A percentile compares a stretch with the other conserved stretches of the same genome.
Evolutionary conservation across 371 early-diverging fungal genomes (phyloP).

Genomic region (Apophysomyces elegans): DNA sequence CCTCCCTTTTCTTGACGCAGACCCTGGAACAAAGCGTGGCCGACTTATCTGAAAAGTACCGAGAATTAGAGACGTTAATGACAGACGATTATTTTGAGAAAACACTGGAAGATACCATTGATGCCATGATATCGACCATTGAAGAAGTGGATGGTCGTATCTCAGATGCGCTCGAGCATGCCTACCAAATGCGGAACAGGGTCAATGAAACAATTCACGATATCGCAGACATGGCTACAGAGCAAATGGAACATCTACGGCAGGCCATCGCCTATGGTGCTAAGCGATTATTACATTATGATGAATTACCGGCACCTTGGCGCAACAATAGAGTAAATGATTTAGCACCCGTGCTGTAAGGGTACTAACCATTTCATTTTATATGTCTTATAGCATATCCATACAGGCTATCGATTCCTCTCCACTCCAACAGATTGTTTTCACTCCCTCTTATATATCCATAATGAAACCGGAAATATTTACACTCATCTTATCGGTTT

Average conservation of each 20-base stretch:
- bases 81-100: conserved; percentile 35
- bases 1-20: conserved; percentile 10
- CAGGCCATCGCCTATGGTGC: conserved; percentile 43
- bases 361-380: not conserved
- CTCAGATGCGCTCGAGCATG: conserved; percentile 42
- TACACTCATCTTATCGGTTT: conserved; percentile 81
- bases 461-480: conserved; percentile 89
- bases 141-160: conserved; percentile 53
- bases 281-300: conserved; percentile 44
- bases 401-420: conserved; percentile 75
- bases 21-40: conserved; percentile 28
- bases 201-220: conserved; percentile 44
- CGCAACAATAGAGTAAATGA: conserved; percentile 46
- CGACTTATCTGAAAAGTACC: conserved; percentile 32
- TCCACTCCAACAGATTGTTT: conserved; percentile 68
- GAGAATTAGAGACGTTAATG: conserved; percentile 22
- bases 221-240: conserved; percentile 44
- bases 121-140: conserved; percentile 47
- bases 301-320: conserved; percentile 54
- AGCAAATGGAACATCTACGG: conserved; percentile 47
- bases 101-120: conserved; percentile 45
- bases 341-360: not conserved
- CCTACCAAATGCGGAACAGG: conserved; percentile 39
- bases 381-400: conserved; percentile 51
- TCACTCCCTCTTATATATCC: conserved; percentile 70